Percentiles rank a stretch among this genome's conserved stretches.
Evolutionary conservation across 768 basidiomycete species (phyloP).

Genomic region (Mycena sanguinolenta): DNA sequence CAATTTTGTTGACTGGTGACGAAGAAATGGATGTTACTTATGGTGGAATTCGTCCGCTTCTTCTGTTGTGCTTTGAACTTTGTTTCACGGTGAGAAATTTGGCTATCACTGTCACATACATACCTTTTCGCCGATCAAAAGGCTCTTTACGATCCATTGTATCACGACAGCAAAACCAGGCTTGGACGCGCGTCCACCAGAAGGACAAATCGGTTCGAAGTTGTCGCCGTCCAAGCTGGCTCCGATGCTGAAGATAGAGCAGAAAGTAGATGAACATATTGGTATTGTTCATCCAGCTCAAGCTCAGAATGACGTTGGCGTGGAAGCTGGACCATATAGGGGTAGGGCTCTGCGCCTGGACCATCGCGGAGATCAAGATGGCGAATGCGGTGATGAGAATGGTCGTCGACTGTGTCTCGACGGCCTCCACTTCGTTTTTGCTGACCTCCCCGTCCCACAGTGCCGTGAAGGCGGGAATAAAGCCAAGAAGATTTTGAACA

Average conservation of each 20-base stretch:
- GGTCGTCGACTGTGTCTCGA: slow-evolving; percentile 30
- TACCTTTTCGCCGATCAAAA: no score
- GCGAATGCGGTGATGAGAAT: slow-evolving; percentile 44
- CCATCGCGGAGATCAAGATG: slow-evolving; percentile 41
- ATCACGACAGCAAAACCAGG: neutral
- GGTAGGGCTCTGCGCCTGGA: slow-evolving; percentile 33
- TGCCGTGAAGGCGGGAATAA: slow-evolving; percentile 40
- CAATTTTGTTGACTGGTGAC: neutral
- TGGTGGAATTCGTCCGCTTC: no score
- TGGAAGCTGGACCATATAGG: slow-evolving; percentile 37
- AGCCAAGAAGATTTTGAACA: slow-evolving; percentile 41
- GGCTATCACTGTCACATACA: no score
- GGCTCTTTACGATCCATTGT: no score
- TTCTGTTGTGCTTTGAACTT: no score
- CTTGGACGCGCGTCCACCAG: neutral
- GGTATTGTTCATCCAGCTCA: slow-evolving; percentile 46
- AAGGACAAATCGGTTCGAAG: neutral
- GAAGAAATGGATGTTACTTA: neutral
- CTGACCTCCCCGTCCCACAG: slow-evolving; percentile 40
- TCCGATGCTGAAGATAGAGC: slow-evolving; percentile 36
- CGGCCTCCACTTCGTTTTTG: slow-evolving; percentile 33
- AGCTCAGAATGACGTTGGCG: slow-evolving; percentile 41
- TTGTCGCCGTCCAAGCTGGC: slow-evolving; percentile 16
- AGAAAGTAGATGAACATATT: slow-evolving; percentile 33
- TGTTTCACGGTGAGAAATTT: no score